Evolutionary conservation across 169 alveolate species (phyloP), one percentile per base, ranked within the genome.

Genomic region (Cryptosporidium bovis): DNA sequence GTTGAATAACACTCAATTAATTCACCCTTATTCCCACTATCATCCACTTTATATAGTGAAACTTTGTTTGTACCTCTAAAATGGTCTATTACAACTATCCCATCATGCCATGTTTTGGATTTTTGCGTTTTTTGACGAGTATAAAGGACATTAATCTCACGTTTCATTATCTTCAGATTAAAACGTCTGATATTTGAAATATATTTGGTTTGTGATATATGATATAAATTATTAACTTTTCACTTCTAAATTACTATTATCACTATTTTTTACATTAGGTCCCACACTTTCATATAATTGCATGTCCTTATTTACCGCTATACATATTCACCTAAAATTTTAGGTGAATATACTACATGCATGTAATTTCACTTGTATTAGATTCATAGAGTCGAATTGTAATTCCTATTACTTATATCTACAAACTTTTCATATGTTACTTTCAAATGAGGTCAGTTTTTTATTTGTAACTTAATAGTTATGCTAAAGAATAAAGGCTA

Each of bases 121-220:
- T 77, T 77, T 44, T 77, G 87, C 4, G 87, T 77, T 44, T 77
- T 77, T 27, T 77, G 87, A 16, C 87, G 87, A 44, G 87, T 77
- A 62, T 58, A 77, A 29, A 77, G 64, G 24, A 77, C 87, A 4
- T 77, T 66, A 20, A 77, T 46, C 36, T 62, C 64, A 8, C 48
- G 36, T 24, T 34, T 56, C 87, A 77, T 77, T 12, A 20, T n/a
- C 2, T 2, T 20, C 34, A 20, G n/a, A 20, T 20, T 62, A 12
- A 20, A 62, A 62, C 33, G 0, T 62, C 33, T 20, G 6, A 62
- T 27, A 15, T 62, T 1, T 27, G 1, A 3, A 55, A 55, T 13
- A 55, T 24, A 24, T 24, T 50, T 15, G 2, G n/a, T 15, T 50
- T 50, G 15, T 50, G 0, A 50, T 50, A 50, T 50, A 50, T 50